These are phyloP conservation scores for Limonium bicolor DNA, from an alignment of 148 eudicot genomes.

Conservation along the genomic window DNA sequence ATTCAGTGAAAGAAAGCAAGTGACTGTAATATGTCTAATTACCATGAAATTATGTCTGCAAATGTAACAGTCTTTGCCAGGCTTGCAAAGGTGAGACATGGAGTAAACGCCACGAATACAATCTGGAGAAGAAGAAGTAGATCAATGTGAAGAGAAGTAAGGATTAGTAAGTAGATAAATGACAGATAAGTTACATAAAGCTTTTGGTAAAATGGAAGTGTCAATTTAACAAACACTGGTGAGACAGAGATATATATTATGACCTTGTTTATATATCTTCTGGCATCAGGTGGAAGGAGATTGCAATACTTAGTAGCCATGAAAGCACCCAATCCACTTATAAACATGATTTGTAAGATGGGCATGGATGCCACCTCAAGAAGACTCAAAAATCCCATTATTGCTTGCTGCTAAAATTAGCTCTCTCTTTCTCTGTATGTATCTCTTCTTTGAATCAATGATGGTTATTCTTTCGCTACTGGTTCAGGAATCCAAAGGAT, in stretches of 20 bases:
- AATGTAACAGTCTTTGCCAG: conserved; percentile 74
- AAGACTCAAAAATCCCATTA: conserved; percentile 4
- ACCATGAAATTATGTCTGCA: conserved; percentile 79
- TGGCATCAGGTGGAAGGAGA: conserved; percentile 14
- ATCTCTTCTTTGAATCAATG: background rate
- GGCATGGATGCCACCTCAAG: conserved; percentile 18
- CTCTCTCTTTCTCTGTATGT: background rate
- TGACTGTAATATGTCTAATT: background rate
- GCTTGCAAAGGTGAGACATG: conserved; percentile 59
- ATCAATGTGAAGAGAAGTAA: no score
- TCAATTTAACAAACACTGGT: background rate
- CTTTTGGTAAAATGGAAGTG: background rate
- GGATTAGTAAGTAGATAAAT: no score
- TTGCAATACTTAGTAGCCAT: conserved; percentile 21
- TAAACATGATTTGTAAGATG: conserved; percentile 4
- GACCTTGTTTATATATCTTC: conserved; percentile 25
- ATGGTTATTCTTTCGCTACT: no score
- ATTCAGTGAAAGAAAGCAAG: background rate
- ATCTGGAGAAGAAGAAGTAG: no score
- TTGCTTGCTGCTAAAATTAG: no score
- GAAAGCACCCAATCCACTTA: conserved; percentile 22
- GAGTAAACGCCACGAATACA: conserved; percentile 71
- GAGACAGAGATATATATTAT: background rate
- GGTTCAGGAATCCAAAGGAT: no score
- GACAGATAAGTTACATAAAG: no score